A percentile compares a stretch with the other conserved stretches of the same genome.
phyloP scores from a whole-genome alignment of 1,284 basidiomycete species.

The Anthracocystis panici-leucophaei region DNA sequence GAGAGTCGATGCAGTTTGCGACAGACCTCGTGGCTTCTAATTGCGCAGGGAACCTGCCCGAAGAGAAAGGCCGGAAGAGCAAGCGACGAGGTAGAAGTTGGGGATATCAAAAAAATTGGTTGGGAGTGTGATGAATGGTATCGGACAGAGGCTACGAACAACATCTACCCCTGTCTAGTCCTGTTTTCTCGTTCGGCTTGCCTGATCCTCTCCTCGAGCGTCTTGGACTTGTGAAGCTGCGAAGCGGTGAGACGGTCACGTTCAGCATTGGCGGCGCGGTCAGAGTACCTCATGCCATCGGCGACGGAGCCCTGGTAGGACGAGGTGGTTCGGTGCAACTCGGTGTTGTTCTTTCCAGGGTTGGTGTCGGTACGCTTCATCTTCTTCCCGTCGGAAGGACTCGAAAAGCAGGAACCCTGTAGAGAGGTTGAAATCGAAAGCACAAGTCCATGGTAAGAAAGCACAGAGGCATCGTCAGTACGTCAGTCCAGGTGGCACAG shows the following conservation, averaged over 20 bases:
- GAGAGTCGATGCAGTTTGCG: neutral
- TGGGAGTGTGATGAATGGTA: too few relatives aligned
- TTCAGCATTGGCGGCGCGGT: conserved; percentile 51
- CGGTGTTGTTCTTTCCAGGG: conserved; percentile 62
- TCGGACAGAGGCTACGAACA: too few relatives aligned
- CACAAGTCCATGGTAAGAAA: neutral
- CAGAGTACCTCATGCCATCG: conserved; percentile 68
- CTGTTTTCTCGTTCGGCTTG: conserved; percentile 67
- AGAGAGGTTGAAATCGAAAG: neutral
- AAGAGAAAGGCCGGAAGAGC: too few relatives aligned
- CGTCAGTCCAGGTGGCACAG: neutral
- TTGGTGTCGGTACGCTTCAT: conserved; percentile 69
- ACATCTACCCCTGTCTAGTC: conserved; percentile 5
- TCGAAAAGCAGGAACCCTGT: conserved; percentile 62
- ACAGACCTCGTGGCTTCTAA: neutral
- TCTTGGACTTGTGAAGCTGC: conserved; percentile 68
- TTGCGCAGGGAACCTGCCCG: neutral
- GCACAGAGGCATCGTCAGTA: conserved; percentile 4
- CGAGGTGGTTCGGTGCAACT: conserved; percentile 68
- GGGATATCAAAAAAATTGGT: too few relatives aligned
- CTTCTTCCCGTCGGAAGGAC: conserved; percentile 63
- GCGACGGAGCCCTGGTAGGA: conserved; percentile 69
- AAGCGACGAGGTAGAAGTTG: too few relatives aligned
- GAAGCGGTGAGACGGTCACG: conserved; percentile 66
- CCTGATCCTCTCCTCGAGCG: conserved; percentile 67